A percentile compares a stretch with the other conserved stretches of the same genome.
These are phyloP conservation scores for Diaporthe citrichinensis DNA, from an alignment of 2,329 filamentous ascomycete genomes.

Conservation along the genomic window DNA sequence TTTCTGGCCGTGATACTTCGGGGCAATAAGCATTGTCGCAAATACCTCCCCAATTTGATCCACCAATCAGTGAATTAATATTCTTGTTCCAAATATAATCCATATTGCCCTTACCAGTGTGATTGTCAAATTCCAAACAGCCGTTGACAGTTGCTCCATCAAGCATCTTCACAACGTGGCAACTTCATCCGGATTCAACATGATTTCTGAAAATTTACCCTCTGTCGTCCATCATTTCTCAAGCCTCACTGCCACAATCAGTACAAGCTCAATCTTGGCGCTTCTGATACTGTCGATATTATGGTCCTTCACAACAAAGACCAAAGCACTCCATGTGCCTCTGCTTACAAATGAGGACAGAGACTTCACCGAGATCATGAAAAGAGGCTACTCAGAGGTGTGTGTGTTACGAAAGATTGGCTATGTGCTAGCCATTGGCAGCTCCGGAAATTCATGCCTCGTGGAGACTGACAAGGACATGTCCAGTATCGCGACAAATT, in stretches of 20 bases:
- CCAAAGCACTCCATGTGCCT: background rate
- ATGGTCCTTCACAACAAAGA: background rate
- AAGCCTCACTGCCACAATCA: background rate
- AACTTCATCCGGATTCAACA: background rate
- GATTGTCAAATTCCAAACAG: background rate
- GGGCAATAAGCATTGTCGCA: background rate
- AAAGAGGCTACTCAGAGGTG: background rate
- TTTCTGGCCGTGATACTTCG: background rate
- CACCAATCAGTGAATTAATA: background rate
- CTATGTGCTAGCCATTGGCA: background rate
- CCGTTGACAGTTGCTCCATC: background rate
- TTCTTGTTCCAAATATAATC: background rate
- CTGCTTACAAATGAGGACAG: background rate
- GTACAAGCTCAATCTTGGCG: background rate
- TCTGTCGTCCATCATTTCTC: background rate
- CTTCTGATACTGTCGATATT: background rate
- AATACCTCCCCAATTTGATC: background rate
- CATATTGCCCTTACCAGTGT: background rate
- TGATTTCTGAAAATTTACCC: background rate
- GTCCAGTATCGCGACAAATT: background rate
- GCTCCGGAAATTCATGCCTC: background rate
- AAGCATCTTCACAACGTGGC: background rate
- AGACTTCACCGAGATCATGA: background rate
- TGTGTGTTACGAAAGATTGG: background rate
- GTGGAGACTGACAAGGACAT: background rate